phyloP scores from a whole-genome alignment of 1,284 basidiomycete genomes.

The Testicularia cyperi region DNA sequence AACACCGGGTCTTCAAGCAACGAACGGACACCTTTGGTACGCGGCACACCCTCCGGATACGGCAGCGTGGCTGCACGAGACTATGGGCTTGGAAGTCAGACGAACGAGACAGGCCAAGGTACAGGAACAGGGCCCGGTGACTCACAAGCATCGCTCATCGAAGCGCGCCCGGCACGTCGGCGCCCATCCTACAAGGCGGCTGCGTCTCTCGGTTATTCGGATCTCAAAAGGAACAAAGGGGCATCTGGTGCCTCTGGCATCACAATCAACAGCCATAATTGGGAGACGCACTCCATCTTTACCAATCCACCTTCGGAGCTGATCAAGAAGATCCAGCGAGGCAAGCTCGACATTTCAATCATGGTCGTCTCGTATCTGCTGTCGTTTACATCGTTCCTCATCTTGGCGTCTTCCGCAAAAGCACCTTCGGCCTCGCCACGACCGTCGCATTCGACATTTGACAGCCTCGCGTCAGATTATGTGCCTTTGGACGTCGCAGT shows the following conservation, averaged over 20 bases:
- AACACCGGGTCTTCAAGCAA: too few species aligned
- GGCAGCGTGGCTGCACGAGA: conserved; percentile 19
- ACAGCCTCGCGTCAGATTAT: not conserved
- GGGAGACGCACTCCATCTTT: conserved; percentile 38
- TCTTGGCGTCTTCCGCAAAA: conserved; percentile 26
- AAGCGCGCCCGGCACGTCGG: conserved; percentile 11
- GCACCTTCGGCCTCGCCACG: conserved; percentile 12
- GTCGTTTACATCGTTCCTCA: conserved; percentile 18
- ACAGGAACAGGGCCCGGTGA: too few species aligned
- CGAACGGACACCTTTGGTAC: conserved; percentile 14
- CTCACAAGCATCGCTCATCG: not conserved
- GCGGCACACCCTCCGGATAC: conserved; percentile 6
- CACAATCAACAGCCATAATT: conserved; percentile 19
- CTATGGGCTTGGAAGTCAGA: conserved; percentile 6
- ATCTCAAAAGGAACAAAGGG: conserved; percentile 15
- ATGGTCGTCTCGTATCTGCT: conserved; percentile 28
- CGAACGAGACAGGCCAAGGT: too few species aligned
- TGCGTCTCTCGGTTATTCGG: conserved; percentile 17
- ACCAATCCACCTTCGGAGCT: conserved; percentile 23
- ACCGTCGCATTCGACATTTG: not conserved
- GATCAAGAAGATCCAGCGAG: conserved; percentile 39
- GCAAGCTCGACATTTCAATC: conserved; percentile 47
- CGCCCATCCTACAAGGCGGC: conserved; percentile 32
- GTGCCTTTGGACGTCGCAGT: too few species aligned
- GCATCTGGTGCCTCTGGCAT: conserved; percentile 12